Percentiles rank a stretch among this genome's conserved stretches.
These are phyloP conservation scores for Oropetium thomaeum DNA, from an alignment of 176 grass and related monocot species.

Conservation along the genomic window DNA sequence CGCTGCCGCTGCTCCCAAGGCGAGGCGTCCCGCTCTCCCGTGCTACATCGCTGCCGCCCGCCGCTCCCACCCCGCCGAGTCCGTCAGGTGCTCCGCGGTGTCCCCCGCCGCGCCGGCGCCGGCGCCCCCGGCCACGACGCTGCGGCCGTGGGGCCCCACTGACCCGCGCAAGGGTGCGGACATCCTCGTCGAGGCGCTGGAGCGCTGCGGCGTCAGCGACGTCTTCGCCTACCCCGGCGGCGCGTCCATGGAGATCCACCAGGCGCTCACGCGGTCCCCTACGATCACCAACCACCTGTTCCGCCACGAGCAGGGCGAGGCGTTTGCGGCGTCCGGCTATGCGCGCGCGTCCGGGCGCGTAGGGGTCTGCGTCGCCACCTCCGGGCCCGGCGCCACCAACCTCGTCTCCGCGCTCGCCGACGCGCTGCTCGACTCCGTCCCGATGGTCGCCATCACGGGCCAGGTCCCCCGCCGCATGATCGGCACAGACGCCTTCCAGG, in stretches of 20 bases:
- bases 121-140: constrained; percentile 25
- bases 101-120: constrained; percentile 26
- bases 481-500: constrained; percentile 96
- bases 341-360: constrained; percentile 72
- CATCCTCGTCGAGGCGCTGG: constrained; percentile 94
- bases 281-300: constrained; percentile 84
- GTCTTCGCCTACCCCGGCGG: constrained; percentile 95
- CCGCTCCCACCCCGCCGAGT: constrained; percentile 28
- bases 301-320: constrained; percentile 94
- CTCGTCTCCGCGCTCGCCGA: constrained; percentile 95
- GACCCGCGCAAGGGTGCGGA: constrained; percentile 90
- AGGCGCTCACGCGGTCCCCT: constrained; percentile 91
- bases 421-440: constrained; percentile 92
- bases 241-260: constrained; percentile 99
- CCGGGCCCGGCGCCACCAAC: constrained; percentile 91
- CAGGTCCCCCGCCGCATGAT: constrained; percentile 99
- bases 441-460: constrained; percentile 88
- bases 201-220: constrained; percentile 73
- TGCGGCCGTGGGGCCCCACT: constrained; percentile 45
- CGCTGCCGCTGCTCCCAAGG: neutral
- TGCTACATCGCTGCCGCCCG: neutral
- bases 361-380: constrained; percentile 93
- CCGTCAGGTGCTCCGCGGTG: constrained; percentile 62
- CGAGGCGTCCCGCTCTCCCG: neutral
- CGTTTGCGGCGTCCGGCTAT: constrained; percentile 84